phyloP scores from a whole-genome alignment of 805 yeast species.

The Candida nonsorbophila region DNA sequence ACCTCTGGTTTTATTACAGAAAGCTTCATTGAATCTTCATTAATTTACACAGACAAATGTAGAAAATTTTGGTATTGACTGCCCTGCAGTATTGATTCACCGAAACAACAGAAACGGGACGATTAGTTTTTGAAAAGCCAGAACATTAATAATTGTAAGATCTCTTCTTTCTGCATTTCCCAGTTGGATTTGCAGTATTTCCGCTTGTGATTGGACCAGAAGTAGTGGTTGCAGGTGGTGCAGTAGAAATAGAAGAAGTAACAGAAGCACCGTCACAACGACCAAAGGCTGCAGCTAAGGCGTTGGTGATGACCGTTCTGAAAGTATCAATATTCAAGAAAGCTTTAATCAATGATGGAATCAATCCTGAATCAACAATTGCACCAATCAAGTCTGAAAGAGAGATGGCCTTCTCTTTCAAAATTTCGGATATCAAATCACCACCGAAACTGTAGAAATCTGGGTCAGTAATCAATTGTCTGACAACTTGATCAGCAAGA shows the following conservation, averaged over 20 bases:
- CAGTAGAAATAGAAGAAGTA: constrained; percentile 17
- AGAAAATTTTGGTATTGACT: constrained; percentile 2
- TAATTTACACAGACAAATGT: constrained; percentile 2
- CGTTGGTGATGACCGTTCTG: constrained; percentile 34
- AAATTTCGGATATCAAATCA: constrained; percentile 24
- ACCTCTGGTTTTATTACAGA: too few species aligned
- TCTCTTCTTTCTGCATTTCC: constrained; percentile 17
- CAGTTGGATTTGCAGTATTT: constrained; percentile 10
- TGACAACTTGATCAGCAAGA: constrained; percentile 33
- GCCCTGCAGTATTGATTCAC: constrained; percentile 5
- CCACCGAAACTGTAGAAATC: constrained; percentile 36
- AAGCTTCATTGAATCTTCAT: background rate
- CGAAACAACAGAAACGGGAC: constrained; percentile 2
- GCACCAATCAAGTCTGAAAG: constrained; percentile 22
- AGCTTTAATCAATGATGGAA: constrained; percentile 29
- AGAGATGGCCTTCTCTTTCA: constrained; percentile 22
- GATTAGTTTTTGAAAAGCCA: background rate
- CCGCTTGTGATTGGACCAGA: constrained; percentile 7
- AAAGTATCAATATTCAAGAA: constrained; percentile 34
- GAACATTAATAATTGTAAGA: constrained; percentile 13
- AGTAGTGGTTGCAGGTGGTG: constrained; percentile 13
- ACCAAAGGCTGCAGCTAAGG: constrained; percentile 38
- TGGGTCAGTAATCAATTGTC: constrained; percentile 30
- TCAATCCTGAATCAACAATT: constrained; percentile 29
- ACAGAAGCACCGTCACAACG: constrained; percentile 27